Base-by-base conservation (phyloP, 768 basidiomycete genomes). In the Termitomyces sp. region DNA sequence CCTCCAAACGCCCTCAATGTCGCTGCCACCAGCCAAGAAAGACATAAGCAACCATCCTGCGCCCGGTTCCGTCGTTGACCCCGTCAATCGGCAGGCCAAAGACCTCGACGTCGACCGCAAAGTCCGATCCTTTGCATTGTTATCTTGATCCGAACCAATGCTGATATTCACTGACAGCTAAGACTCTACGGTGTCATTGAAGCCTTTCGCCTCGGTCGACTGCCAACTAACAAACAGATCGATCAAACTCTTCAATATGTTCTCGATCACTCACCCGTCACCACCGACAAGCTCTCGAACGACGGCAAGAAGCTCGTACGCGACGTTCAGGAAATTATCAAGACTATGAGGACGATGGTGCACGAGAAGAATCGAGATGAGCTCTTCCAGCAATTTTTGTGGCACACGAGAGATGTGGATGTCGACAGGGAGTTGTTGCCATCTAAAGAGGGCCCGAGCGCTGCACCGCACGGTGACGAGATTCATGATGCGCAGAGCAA, bases 341-440 rank as follows among this genome's bases (percentile, higher is more conserved):
- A 83, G 61, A 94, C 91, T 5, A 76, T 81, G 0, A 79, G 86
- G 12, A 63, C 80, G 40, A 85, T 94, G 56, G 84, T 95, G n/a
- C 65, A 75, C 48, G 79, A 88, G 63, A 97, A 96, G 82, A 97
- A 97, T 62, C 73, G 77, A 23, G 94, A 96, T 63, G 94, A 98
- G 73, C 79, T 98, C 40, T 79, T 97, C 69, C 96, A 98, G 71
- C 87, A 90, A 64, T 95, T 96, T 62, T 71, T 95, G 40, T 94
- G 88, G 88, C 81, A 86, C 58, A 91, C 90, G 1, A 74, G 80
- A 34, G 80, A 81, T 37, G 73, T 86, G 19, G 76, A 76, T 12
- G 60, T 57, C 0, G 65, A 56, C n/a, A 46, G 5, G 10, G 44
- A 55, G 9, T 1, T 37, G 6, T 47, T 19, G 28, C 39, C 41